These are phyloP conservation scores for Kodamaea laetipori DNA, from an alignment of 805 yeast species.

Conservation along the genomic window DNA sequence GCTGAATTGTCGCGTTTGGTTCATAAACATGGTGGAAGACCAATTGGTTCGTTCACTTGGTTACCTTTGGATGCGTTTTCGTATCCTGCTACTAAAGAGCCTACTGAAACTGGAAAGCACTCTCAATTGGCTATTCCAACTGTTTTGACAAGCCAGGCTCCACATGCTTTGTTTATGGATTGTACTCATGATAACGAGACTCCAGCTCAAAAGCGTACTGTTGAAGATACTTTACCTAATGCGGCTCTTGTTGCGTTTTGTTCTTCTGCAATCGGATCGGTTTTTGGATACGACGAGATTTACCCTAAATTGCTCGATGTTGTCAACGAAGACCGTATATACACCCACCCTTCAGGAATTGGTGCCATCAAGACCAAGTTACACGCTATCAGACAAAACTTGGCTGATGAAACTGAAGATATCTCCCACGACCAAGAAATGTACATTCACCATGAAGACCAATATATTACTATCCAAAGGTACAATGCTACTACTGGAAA, in stretches of 20 bases:
- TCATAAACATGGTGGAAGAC: slow-evolving; percentile 92
- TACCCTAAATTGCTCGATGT: slow-evolving; percentile 81
- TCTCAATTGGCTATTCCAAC: slow-evolving; percentile 73
- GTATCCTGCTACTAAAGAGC: slow-evolving; percentile 57
- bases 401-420: slow-evolving; percentile 61
- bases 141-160: slow-evolving; percentile 65
- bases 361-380: slow-evolving; percentile 66
- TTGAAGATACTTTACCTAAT: slow-evolving; percentile 91
- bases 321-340: slow-evolving; percentile 71
- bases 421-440: slow-evolving; percentile 67
- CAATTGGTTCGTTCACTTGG: slow-evolving; percentile 88
- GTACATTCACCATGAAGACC: slow-evolving; percentile 93
- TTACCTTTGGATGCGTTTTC: slow-evolving; percentile 75
- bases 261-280: slow-evolving; percentile 91
- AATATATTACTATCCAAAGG: slow-evolving; percentile 87
- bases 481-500: slow-evolving; percentile 79
- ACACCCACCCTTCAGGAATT: slow-evolving; percentile 64
- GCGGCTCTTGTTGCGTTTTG: slow-evolving; percentile 94
- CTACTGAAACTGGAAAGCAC: slow-evolving; percentile 22
- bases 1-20: slow-evolving; percentile 82
- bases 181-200: slow-evolving; percentile 96
- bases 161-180: slow-evolving; percentile 96
- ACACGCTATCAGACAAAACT: slow-evolving; percentile 56
- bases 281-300: slow-evolving; percentile 90
- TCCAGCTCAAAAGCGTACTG: slow-evolving; percentile 85